Conservation (phyloP, 2,329 filamentous ascomycete genomes). For the Calonectria leucothoes region DNA sequence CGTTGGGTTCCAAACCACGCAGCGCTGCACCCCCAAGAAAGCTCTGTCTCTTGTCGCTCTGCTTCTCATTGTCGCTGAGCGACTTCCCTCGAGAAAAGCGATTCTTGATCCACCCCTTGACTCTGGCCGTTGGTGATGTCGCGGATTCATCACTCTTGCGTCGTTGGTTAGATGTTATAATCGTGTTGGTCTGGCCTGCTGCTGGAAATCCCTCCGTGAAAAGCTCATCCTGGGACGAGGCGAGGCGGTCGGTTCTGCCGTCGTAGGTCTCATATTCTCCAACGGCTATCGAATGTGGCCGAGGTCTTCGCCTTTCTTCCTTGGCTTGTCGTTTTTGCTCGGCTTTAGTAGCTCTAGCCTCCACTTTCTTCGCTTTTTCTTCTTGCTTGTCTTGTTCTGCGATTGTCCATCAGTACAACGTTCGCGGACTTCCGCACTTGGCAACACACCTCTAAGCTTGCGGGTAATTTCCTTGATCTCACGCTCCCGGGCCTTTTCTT, state of each 20-base stretch:
- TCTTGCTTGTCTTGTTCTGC: conserved; percentile 61
- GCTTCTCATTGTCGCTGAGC: conserved; percentile 51
- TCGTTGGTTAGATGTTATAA: conserved; percentile 28
- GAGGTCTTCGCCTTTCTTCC: conserved; percentile 64
- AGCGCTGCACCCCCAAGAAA: conserved; percentile 65
- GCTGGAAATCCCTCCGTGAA: conserved; percentile 10
- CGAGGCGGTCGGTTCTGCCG: conserved; percentile 24
- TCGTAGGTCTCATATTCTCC: conserved; percentile 28
- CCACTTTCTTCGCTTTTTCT: conserved; percentile 45
- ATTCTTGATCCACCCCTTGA: conserved; percentile 68
- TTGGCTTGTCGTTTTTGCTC: conserved; percentile 64
- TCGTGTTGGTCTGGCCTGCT: conserved; percentile 26
- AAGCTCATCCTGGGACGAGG: conserved; percentile 18
- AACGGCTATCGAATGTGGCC: conserved; percentile 32
- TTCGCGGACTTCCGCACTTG: background rate
- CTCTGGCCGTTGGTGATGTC: conserved; percentile 52
- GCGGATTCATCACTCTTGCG: conserved; percentile 34
- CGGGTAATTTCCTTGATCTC: conserved; percentile 65
- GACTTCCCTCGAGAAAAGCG: conserved; percentile 60
- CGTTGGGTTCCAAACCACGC: conserved; percentile 55
- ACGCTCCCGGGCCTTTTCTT: conserved; percentile 61
- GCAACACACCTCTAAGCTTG: conserved; percentile 68
- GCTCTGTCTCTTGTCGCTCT: conserved; percentile 49
- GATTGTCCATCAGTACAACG: conserved; percentile 43
- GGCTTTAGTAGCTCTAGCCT: conserved; percentile 56